Conservation (phyloP, 768 basidiomycete genomes). For the Filobasidium wieringae region DNA sequence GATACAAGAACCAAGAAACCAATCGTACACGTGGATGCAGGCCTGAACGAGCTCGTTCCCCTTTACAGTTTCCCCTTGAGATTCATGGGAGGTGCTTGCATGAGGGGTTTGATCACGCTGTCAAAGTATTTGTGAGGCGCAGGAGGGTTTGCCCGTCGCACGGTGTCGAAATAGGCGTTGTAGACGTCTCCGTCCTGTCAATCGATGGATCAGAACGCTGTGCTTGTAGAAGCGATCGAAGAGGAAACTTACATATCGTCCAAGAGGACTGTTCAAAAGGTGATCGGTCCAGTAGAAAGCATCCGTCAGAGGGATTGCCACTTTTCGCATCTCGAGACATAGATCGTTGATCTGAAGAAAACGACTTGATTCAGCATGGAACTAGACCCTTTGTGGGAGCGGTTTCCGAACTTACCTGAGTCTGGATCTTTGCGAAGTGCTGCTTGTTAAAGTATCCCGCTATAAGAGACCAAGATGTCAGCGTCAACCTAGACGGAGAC, state of each 20-base stretch:
- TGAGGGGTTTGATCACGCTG: slow-evolving; percentile 33
- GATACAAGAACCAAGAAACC: too few relatives aligned
- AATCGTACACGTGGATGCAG: too few relatives aligned
- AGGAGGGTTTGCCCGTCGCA: slow-evolving; percentile 30
- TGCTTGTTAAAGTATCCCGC: slow-evolving; percentile 32
- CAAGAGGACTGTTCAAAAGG: slow-evolving; percentile 41
- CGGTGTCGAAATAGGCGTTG: slow-evolving; percentile 30
- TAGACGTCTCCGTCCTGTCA: slow-evolving; percentile 29
- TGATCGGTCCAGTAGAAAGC: slow-evolving; percentile 35
- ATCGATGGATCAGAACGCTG: slow-evolving; percentile 23
- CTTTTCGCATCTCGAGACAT: slow-evolving; percentile 27
- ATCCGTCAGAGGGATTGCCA: slow-evolving; percentile 35
- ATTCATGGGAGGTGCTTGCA: slow-evolving; percentile 27
- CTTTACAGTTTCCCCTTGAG: slow-evolving; percentile 11
- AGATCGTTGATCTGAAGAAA: slow-evolving; percentile 23
- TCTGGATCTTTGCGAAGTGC: slow-evolving; percentile 32
- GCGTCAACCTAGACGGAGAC: background rate
- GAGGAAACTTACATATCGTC: slow-evolving; percentile 26
- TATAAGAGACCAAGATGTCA: slow-evolving; percentile 9
- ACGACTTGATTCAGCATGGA: background rate
- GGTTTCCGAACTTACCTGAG: slow-evolving; percentile 7
- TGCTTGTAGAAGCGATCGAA: background rate
- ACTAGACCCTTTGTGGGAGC: too few relatives aligned
- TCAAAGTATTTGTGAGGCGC: slow-evolving; percentile 31
- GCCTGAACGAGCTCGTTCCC: too few relatives aligned